Conservation (phyloP, 1,284 basidiomycete genomes). For the Pseudozyma pruni region DNA sequence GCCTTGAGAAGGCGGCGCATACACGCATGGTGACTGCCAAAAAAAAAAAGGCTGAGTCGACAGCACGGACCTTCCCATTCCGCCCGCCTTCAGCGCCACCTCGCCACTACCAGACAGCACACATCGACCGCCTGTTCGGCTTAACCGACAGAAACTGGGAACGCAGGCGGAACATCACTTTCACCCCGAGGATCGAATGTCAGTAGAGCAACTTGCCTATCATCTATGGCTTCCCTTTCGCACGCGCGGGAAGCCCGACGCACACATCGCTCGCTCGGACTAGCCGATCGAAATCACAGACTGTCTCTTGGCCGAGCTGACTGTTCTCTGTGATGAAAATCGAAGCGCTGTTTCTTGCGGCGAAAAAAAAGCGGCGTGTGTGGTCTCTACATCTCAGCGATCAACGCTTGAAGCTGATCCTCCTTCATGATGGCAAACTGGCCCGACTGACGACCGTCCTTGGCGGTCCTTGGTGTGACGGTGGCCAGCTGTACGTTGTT, state of each 20-base stretch:
- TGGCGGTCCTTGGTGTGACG: slow-evolving; percentile 58
- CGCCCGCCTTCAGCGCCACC: no score
- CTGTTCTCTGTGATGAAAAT: background rate
- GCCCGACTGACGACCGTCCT: slow-evolving; percentile 61
- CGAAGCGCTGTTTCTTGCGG: background rate
- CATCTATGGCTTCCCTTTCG: no score
- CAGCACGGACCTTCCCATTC: slow-evolving; percentile 5
- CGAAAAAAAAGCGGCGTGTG: background rate
- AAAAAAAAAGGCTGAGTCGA: slow-evolving; percentile 6
- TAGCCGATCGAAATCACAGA: no score
- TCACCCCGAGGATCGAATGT: no score
- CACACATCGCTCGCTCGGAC: no score
- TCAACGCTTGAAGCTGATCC: slow-evolving; percentile 60
- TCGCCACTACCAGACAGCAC: background rate
- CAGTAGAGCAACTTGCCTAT: no score
- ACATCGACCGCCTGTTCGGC: background rate
- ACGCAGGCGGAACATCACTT: background rate
- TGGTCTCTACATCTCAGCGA: slow-evolving; percentile 64
- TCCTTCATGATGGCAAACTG: slow-evolving; percentile 64
- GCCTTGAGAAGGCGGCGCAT: background rate
- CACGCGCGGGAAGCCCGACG: no score
- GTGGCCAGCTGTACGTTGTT: slow-evolving; percentile 96
- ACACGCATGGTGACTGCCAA: slow-evolving; percentile 3
- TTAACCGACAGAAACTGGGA: background rate
- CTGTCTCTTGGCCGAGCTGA: no score